A percentile compares a stretch with the other conserved stretches of the same genome.
These are phyloP conservation scores for Fusarium torulosum DNA, from an alignment of 2,329 filamentous ascomycete genomes.

Conservation along the genomic window DNA sequence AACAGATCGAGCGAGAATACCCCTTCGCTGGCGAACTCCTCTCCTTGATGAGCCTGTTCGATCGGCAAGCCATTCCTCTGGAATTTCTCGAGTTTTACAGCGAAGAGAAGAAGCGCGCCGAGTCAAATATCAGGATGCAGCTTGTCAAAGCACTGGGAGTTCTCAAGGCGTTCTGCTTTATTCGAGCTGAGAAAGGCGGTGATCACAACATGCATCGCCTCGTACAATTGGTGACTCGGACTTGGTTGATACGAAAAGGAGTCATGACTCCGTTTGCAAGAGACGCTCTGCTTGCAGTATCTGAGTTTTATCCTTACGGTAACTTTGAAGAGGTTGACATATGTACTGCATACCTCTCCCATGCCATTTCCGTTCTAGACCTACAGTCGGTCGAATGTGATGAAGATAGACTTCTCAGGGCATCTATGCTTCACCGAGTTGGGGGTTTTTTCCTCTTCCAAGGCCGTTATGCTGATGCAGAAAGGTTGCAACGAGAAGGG, in stretches of 20 bases:
- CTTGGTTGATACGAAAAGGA: conserved; percentile 44
- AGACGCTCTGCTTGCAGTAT: conserved; percentile 42
- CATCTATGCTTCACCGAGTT: conserved; percentile 26
- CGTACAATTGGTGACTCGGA: conserved; percentile 51
- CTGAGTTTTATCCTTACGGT: conserved; percentile 39
- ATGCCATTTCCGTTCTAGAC: conserved; percentile 41
- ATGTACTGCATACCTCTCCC: conserved; percentile 45
- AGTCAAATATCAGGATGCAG: not conserved
- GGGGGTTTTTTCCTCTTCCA: not conserved
- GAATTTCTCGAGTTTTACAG: conserved; percentile 34
- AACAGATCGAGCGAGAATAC: conserved; percentile 48
- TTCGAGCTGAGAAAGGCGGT: conserved; percentile 28
- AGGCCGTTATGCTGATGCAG: not conserved
- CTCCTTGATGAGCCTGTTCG: conserved; percentile 51
- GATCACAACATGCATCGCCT: conserved; percentile 52
- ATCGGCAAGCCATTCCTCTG: conserved; percentile 49
- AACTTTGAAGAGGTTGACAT: conserved; percentile 18
- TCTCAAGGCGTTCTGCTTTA: conserved; percentile 51
- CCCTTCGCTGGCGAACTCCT: conserved; percentile 49
- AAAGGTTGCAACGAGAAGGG: not conserved
- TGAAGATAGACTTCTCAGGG: conserved; percentile 18
- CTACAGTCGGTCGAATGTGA: conserved; percentile 14
- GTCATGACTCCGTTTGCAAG: conserved; percentile 20
- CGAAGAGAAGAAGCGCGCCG: not conserved
- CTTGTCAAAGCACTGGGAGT: conserved; percentile 17